Evolutionary conservation across 1,139 yeast species (phyloP).

Genomic region (Blastobotrys serpentis): DNA sequence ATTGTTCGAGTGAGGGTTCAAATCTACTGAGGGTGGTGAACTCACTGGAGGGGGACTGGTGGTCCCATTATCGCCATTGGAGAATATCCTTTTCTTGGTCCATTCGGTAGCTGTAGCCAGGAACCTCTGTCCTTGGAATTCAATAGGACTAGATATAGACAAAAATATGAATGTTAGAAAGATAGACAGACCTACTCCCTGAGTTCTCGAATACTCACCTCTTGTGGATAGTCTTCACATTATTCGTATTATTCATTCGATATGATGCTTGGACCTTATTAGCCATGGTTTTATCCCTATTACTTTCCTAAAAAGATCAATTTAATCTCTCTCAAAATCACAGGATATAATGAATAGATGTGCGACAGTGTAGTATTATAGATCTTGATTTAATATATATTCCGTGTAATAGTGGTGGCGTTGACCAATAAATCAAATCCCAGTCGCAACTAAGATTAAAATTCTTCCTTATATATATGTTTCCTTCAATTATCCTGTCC

Average conservation of each 20-base stretch:
- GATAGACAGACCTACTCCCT: not conserved
- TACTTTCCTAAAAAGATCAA: not conserved
- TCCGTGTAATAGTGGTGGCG: no score
- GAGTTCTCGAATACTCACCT: constrained; percentile 19
- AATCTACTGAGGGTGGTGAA: not conserved
- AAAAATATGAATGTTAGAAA: not conserved
- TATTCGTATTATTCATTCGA: constrained; percentile 21
- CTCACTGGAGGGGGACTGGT: constrained; percentile 11
- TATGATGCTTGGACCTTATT: constrained; percentile 10
- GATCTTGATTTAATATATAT: no score
- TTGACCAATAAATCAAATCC: no score
- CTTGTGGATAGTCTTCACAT: constrained; percentile 26
- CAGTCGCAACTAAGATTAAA: no score
- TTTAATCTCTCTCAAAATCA: not conserved
- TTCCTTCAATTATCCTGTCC: no score
- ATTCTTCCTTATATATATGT: no score
- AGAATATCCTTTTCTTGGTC: constrained; percentile 30
- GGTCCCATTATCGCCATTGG: constrained; percentile 14
- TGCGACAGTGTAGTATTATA: no score
- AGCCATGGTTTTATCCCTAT: not conserved
- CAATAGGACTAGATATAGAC: constrained; percentile 24
- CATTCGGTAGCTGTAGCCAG: constrained; percentile 32
- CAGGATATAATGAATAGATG: no score
- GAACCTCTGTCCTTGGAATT: constrained; percentile 28
- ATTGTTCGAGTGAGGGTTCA: not conserved